Evolutionary conservation across 352 stramenopile genomes (phyloP), one percentile per base, ranked within the genome.

Genomic region (Halophytophthora polymorphica): DNA sequence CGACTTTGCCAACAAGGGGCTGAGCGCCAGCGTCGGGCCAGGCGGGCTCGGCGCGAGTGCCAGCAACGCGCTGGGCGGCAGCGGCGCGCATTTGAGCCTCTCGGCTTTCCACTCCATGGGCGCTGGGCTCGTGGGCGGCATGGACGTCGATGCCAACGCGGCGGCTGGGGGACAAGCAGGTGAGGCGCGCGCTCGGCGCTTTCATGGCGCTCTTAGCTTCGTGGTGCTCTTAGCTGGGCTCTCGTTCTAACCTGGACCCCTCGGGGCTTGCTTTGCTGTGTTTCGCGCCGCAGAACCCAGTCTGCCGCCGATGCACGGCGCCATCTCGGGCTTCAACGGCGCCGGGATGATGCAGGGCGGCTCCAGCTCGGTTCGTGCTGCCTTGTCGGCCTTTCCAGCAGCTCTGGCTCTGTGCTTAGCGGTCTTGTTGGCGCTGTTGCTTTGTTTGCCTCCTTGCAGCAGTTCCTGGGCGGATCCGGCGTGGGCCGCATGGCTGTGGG

Each of bases 381-480:
- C 36, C 25, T 34, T 59, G 6, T 56, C 11, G 19, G 19, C 18
- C 38, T 7, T n/a, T 17, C n/a, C 21, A 46, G 21, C 53, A 28
- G 38, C 33, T 50, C 13, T 2, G 15, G 7, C 61, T 22, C 45
- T 2, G 17, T 18, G 15, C 28, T 55, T 12, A 58, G 11, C 25
- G 19, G 5, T 37, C 14, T 42, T 23, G 28, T 5, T 52, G 12
- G 38, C 51, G 61, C 21, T 22, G 14, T n/a, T 39, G n/a, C 12
- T 21, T 48, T 50, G 46, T 40, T 46, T 18, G 25, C 43, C 6
- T 39, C 47, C 38, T 25, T 61, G n/a, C 12, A 50, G 37, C 58
- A 89, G 77, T 87, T 90, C 45, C 49, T 87, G 33, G 73, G 67
- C 22, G 64, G 59, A 36, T 58, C 73, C 10, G 65, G 71, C n/a